Percentiles rank a stretch among this genome's conserved stretches.
Evolutionary conservation across 352 stramenopile genomes (phyloP).

Genomic region (Sclerospora graminicola): DNA sequence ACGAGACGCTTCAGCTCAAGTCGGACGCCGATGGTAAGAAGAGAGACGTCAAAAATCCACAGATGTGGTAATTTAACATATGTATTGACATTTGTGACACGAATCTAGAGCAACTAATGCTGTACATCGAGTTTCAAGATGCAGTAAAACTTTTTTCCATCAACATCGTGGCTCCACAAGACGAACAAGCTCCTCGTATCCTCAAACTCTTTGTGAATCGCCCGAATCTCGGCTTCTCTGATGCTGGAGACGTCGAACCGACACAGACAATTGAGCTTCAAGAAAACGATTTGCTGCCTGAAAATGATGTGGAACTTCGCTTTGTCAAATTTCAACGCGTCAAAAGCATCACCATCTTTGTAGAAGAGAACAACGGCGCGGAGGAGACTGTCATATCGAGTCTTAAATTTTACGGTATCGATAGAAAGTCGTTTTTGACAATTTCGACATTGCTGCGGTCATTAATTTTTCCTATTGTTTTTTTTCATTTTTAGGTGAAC

Average conservation of each 20-base stretch:
- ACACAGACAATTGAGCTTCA: slow-evolving; percentile 61
- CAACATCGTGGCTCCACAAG: slow-evolving; percentile 37
- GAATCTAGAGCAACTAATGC: slow-evolving; percentile 56
- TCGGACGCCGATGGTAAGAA: slow-evolving; percentile 63
- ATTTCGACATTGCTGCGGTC: neutral
- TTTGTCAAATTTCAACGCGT: slow-evolving; percentile 81
- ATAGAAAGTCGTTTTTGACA: neutral
- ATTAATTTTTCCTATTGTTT: slow-evolving; percentile 1
- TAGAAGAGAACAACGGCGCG: slow-evolving; percentile 69
- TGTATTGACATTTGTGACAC: neutral
- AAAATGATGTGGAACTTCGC: slow-evolving; percentile 57
- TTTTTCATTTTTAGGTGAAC: slow-evolving; percentile 33
- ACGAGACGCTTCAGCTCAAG: slow-evolving; percentile 67
- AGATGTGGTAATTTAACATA: slow-evolving; percentile 1
- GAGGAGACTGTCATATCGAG: slow-evolving; percentile 52
- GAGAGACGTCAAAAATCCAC: too few species aligned
- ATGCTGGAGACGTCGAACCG: slow-evolving; percentile 53
- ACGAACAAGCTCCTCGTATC: slow-evolving; percentile 44
- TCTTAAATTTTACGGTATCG: slow-evolving; percentile 53
- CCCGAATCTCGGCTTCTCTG: slow-evolving; percentile 62
- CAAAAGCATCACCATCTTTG: slow-evolving; percentile 64
- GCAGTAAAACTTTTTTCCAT: slow-evolving; percentile 72
- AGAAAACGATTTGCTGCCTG: slow-evolving; percentile 35
- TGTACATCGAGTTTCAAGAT: slow-evolving; percentile 79
- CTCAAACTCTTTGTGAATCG: slow-evolving; percentile 71